These are phyloP conservation scores for Corylus avellana DNA, from an alignment of 306 rosid species.

Conservation along the genomic window DNA sequence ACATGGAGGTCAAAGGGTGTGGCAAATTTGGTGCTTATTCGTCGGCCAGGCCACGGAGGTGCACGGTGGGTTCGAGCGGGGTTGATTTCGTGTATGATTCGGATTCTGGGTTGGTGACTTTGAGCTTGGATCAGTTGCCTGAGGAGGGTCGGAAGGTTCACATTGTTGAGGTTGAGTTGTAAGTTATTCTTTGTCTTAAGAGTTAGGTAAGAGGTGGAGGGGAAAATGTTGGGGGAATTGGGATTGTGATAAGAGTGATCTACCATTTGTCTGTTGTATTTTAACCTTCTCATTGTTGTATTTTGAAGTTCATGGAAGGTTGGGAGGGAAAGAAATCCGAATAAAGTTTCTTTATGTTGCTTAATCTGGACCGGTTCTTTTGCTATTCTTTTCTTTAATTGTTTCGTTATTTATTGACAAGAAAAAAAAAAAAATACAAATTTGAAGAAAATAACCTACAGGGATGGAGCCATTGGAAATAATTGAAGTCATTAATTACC, in stretches of 20 bases:
- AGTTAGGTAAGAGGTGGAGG: neutral
- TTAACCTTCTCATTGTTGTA: neutral
- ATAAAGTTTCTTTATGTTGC: neutral
- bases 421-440: neutral
- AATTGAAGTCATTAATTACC: too few relatives aligned
- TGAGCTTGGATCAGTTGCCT: conserved; percentile 61
- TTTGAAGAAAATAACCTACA: too few relatives aligned
- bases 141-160: conserved; percentile 50
- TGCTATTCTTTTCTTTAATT: neutral
- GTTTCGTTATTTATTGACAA: neutral
- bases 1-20: conserved; percentile 72
- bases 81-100: conserved; percentile 52
- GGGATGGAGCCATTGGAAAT: too few relatives aligned
- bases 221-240: neutral
- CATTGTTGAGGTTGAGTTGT: conserved; percentile 55
- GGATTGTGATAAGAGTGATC: neutral
- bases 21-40: conserved; percentile 80
- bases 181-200: conserved; percentile 12
- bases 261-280: neutral
- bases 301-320: neutral
- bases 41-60: conserved; percentile 58
- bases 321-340: neutral
- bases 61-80: conserved; percentile 39
- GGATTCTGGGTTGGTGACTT: conserved; percentile 55
- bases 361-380: neutral